A percentile compares a stretch with the other conserved stretches of the same genome.
These are phyloP conservation scores for Verticillium klebahnii DNA, from an alignment of 2,329 filamentous ascomycete genomes.

Conservation along the genomic window DNA sequence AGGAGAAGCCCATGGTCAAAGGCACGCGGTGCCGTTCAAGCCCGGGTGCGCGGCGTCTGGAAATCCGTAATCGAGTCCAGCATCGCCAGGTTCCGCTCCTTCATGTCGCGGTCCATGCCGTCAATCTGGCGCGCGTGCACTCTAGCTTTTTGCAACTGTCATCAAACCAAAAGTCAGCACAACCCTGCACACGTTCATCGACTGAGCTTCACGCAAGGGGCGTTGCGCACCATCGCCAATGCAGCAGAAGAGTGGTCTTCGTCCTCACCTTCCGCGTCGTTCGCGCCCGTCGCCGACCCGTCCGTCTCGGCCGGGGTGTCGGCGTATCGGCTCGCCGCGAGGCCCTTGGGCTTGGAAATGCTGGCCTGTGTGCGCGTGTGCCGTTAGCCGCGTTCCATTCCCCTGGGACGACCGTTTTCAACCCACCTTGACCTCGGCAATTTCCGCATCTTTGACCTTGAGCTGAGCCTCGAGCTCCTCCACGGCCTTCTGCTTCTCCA, in stretches of 20 bases:
- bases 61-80: slow-evolving; percentile 17
- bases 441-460: slow-evolving; percentile 60
- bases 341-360: slow-evolving; percentile 41
- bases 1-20: neutral
- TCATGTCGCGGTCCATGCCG: slow-evolving; percentile 52
- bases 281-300: slow-evolving; percentile 27
- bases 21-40: neutral
- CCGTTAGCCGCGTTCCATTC: slow-evolving; percentile 37
- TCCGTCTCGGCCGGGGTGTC: slow-evolving; percentile 28
- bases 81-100: slow-evolving; percentile 43
- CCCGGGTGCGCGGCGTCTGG: slow-evolving; percentile 7
- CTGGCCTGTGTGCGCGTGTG: slow-evolving; percentile 20
- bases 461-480: slow-evolving; percentile 49
- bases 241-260: slow-evolving; percentile 61
- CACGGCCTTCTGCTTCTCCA: slow-evolving; percentile 42
- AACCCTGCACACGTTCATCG: slow-evolving; percentile 15
- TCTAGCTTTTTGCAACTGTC: slow-evolving; percentile 20
- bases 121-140: slow-evolving; percentile 44
- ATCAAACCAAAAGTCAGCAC: slow-evolving; percentile 15
- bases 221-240: slow-evolving; percentile 60
- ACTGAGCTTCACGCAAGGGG: slow-evolving; percentile 40
- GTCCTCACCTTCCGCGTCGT: slow-evolving; percentile 49
- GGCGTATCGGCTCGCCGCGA: slow-evolving; percentile 52
- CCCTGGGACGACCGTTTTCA: slow-evolving; percentile 17
- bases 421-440: slow-evolving; percentile 55